Conservation (phyloP, 768 basidiomycete species). For the Amanita rimosa region DNA sequence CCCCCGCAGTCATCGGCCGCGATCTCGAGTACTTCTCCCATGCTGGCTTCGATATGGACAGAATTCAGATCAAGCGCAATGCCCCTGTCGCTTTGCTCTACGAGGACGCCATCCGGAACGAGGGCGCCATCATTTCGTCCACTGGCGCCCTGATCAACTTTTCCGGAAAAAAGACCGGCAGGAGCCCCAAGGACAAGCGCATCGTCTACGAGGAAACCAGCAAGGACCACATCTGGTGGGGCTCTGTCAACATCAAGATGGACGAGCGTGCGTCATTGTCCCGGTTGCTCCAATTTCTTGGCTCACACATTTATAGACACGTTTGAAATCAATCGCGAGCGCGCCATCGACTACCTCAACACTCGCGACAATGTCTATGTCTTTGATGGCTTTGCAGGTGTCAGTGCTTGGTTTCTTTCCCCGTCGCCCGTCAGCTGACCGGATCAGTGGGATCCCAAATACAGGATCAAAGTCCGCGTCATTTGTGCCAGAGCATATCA, state of each 20-base stretch:
- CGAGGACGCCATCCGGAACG: slow-evolving; percentile 97
- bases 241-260: slow-evolving; percentile 98
- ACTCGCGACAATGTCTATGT: slow-evolving; percentile 98
- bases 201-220: slow-evolving; percentile 96
- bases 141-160: slow-evolving; percentile 99
- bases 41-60: slow-evolving; percentile 98
- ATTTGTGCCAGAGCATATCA: slow-evolving; percentile 98
- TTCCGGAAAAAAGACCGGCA: slow-evolving; percentile 98
- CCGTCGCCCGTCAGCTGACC: slow-evolving; percentile 7
- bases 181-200: slow-evolving; percentile 98
- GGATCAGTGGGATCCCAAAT: slow-evolving; percentile 89
- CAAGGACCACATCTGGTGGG: slow-evolving; percentile 99
- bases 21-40: slow-evolving; percentile 97
- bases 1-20: slow-evolving; percentile 65
- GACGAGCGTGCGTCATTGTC: slow-evolving; percentile 63
- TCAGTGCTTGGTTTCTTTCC: slow-evolving; percentile 22
- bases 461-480: slow-evolving; percentile 99
- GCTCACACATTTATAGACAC: slow-evolving; percentile 50
- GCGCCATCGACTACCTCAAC: slow-evolving; percentile 98
- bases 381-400: slow-evolving; percentile 91
- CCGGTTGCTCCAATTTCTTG: neutral
- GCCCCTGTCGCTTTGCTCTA: slow-evolving; percentile 84
- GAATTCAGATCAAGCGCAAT: slow-evolving; percentile 92
- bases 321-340: slow-evolving; percentile 97
- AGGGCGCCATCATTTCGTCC: slow-evolving; percentile 95